phyloP scores from a whole-genome alignment of 176 grass and related monocot genomes.

The Rhynchospora pubera region DNA sequence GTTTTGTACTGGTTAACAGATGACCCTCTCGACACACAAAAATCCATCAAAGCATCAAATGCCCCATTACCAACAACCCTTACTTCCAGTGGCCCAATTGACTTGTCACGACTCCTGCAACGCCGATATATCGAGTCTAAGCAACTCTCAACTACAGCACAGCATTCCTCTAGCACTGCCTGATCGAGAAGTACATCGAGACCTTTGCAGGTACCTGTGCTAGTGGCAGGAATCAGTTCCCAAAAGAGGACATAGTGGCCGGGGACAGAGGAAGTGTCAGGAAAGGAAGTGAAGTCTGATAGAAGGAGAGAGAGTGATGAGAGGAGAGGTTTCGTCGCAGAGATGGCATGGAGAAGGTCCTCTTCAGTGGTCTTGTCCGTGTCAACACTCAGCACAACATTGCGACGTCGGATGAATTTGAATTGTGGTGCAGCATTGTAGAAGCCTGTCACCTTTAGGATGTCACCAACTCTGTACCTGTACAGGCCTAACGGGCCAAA shows the following conservation, averaged over 20 bases:
- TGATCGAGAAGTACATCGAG: neutral
- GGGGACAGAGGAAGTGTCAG: constrained; percentile 53
- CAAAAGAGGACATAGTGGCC: constrained; percentile 89
- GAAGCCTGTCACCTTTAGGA: constrained; percentile 58
- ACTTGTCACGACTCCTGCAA: constrained; percentile 44
- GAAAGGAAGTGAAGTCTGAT: constrained; percentile 58
- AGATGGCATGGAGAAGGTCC: constrained; percentile 61
- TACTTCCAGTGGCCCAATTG: constrained; percentile 64
- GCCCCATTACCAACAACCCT: constrained; percentile 43
- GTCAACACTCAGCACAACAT: constrained; percentile 72
- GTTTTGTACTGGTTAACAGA: constrained; percentile 95
- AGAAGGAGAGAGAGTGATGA: constrained; percentile 34
- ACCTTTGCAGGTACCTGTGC: neutral
- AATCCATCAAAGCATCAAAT: constrained; percentile 74
- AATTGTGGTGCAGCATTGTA: constrained; percentile 70
- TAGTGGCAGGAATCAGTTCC: constrained; percentile 32
- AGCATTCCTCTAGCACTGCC: constrained; percentile 35
- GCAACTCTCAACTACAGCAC: constrained; percentile 36
- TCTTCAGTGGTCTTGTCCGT: constrained; percentile 77
- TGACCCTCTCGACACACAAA: constrained; percentile 55
- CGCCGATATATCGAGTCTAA: constrained; percentile 58
- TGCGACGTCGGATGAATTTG: constrained; percentile 58
- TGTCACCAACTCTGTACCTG: constrained; percentile 67
- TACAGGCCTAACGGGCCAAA: constrained; percentile 33
- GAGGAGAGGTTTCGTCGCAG: constrained; percentile 45